These are phyloP conservation scores for Acephala macrosclerotiorum DNA, from an alignment of 2,329 filamentous ascomycete genomes.

Conservation along the genomic window DNA sequence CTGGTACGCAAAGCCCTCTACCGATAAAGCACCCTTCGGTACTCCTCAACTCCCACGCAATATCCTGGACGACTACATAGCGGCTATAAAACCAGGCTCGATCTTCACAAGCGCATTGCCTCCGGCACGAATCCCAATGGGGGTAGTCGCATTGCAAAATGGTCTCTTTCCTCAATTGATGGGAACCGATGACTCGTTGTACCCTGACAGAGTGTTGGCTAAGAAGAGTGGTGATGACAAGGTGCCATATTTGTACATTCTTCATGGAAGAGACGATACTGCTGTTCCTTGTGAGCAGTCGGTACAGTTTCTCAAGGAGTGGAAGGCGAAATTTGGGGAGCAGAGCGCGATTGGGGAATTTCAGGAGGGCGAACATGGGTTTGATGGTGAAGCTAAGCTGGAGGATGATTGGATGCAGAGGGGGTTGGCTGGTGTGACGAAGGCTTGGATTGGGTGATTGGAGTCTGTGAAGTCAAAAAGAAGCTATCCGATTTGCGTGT, in stretches of 20 bases:
- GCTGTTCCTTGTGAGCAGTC: conserved; percentile 31
- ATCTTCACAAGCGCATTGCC: conserved; percentile 30
- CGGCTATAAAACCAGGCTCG: conserved; percentile 19
- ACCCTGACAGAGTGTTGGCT: conserved; percentile 24
- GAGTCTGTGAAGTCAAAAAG: neutral
- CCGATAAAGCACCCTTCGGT: conserved; percentile 25
- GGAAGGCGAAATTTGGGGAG: conserved; percentile 30
- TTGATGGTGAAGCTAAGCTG: conserved; percentile 27
- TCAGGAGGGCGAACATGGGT: conserved; percentile 31
- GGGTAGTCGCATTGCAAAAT: conserved; percentile 27
- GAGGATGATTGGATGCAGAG: conserved; percentile 33
- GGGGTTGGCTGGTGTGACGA: conserved; percentile 25
- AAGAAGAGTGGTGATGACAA: conserved; percentile 23
- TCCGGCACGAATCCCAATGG: conserved; percentile 25
- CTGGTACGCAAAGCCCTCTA: conserved; percentile 22
- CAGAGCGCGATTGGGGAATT: conserved; percentile 23
- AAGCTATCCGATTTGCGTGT: no score
- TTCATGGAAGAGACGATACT: conserved; percentile 34
- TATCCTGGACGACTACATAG: conserved; percentile 27
- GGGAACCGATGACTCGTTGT: conserved; percentile 28
- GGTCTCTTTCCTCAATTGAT: conserved; percentile 25
- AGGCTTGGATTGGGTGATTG: conserved; percentile 28
- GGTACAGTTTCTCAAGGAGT: conserved; percentile 25
- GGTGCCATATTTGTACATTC: conserved; percentile 27
- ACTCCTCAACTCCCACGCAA: conserved; percentile 26